phyloP scores from a whole-genome alignment of 2,329 filamentous ascomycete genomes.

The Aplosporella prunicola region DNA sequence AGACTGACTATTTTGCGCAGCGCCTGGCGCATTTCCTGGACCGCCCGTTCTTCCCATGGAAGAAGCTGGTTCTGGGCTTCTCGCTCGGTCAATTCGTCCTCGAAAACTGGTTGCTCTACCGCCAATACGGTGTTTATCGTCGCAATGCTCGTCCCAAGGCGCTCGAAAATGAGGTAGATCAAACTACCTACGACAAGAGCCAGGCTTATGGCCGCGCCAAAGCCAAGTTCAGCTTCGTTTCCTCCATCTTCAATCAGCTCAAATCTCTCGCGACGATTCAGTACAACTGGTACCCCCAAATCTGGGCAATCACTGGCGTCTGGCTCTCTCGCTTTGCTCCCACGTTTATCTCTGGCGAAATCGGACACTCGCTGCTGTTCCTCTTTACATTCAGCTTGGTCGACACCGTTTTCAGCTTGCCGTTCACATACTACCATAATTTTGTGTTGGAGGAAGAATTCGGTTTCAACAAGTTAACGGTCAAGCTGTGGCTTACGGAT shows the following conservation, averaged over 20 bases:
- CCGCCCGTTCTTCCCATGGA: constrained; percentile 92
- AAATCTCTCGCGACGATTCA: constrained; percentile 87
- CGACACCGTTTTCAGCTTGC: constrained; percentile 69
- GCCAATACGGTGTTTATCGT: constrained; percentile 82
- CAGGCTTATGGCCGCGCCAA: constrained; percentile 95
- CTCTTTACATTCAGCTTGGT: constrained; percentile 78
- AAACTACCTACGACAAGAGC: constrained; percentile 88
- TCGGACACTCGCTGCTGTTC: constrained; percentile 87
- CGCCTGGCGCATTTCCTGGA: constrained; percentile 78
- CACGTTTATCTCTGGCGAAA: constrained; percentile 75
- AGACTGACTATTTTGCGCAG: constrained; percentile 23
- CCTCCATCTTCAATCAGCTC: constrained; percentile 71
- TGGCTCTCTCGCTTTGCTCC: constrained; percentile 68
- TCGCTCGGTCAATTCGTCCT: constrained; percentile 84
- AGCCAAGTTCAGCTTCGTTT: constrained; percentile 77
- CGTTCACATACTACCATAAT: constrained; percentile 79
- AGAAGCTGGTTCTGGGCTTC: constrained; percentile 90
- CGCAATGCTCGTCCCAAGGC: constrained; percentile 74
- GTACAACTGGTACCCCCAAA: constrained; percentile 78
- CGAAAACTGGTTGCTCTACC: constrained; percentile 78
- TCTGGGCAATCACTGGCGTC: constrained; percentile 75
- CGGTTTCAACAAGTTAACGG: constrained; percentile 97
- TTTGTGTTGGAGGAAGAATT: constrained; percentile 96
- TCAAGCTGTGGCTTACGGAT: constrained; percentile 78
- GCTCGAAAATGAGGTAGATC: constrained; percentile 75